These are phyloP conservation scores for Salix dunnii DNA, from an alignment of 345 rosid genomes.

Conservation along the genomic window DNA sequence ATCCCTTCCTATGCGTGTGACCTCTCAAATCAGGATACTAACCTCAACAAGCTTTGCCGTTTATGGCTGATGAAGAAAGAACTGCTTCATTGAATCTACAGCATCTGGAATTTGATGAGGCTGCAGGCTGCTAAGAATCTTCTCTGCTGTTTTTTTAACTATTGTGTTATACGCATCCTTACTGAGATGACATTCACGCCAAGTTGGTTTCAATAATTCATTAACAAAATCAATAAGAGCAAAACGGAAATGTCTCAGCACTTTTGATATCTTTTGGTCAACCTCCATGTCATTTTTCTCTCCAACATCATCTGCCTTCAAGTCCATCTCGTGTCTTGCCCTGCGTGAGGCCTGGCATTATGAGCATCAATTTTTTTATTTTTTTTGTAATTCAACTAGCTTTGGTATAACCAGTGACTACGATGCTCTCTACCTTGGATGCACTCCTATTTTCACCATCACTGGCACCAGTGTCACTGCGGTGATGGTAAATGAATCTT, in stretches of 20 bases:
- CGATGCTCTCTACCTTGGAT: constrained; percentile 48
- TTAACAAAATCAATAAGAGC: constrained; percentile 63
- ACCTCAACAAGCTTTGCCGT: constrained; percentile 82
- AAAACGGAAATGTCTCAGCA: constrained; percentile 50
- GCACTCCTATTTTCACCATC: constrained; percentile 37
- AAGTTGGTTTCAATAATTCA: constrained; percentile 69
- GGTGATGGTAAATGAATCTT: constrained; percentile 13
- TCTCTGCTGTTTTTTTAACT: constrained; percentile 70
- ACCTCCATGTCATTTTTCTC: constrained; percentile 39
- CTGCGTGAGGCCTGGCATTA: too few relatives aligned
- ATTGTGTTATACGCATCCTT: constrained; percentile 75
- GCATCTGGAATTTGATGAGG: constrained; percentile 59
- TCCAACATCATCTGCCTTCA: too few relatives aligned
- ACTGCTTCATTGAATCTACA: constrained; percentile 45
- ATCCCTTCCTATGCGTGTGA: background rate
- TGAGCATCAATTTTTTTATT: too few relatives aligned
- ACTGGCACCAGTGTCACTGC: constrained; percentile 29
- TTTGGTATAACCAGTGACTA: constrained; percentile 33
- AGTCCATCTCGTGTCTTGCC: too few relatives aligned
- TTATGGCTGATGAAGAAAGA: constrained; percentile 53
- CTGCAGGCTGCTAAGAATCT: constrained; percentile 60
- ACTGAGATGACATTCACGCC: constrained; percentile 81
- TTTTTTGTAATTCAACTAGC: constrained; percentile 36
- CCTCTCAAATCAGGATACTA: constrained; percentile 28
- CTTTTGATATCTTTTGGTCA: constrained; percentile 50